Evolutionary conservation across 164 flowering plant genomes (phyloP).

Genomic region (Magnolia officinalis): DNA sequence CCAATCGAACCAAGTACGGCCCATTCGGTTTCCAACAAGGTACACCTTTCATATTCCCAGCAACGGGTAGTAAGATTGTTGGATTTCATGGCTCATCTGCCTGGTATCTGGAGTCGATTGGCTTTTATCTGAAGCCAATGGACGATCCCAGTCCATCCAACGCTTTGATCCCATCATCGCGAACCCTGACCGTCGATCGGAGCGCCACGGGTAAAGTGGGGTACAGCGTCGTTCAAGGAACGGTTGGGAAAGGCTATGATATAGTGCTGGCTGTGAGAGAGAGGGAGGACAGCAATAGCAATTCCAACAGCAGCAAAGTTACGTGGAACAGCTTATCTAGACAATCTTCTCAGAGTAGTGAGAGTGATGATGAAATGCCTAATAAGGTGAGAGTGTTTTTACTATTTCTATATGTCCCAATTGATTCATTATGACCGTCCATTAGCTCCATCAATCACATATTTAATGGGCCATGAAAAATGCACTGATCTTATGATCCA

Average conservation of each 20-base stretch:
- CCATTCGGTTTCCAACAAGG: conserved; percentile 72
- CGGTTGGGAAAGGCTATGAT: conserved; percentile 39
- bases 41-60: conserved; percentile 45
- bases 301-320: conserved; percentile 32
- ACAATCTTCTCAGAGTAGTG: conserved; percentile 15
- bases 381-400: conserved; percentile 19
- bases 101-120: conserved; percentile 65
- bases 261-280: conserved; percentile 51
- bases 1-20: conserved; percentile 61
- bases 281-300: conserved; percentile 32
- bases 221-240: conserved; percentile 57
- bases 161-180: conserved; percentile 24
- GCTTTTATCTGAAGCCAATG: conserved; percentile 53
- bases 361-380: conserved; percentile 21
- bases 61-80: conserved; percentile 50
- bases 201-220: conserved; percentile 21
- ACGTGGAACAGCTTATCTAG: conserved; percentile 15
- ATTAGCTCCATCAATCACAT: too few species aligned
- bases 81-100: conserved; percentile 73
- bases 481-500: too few species aligned
- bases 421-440: neutral
- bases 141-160: conserved; percentile 23
- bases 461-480: too few species aligned
- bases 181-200: conserved; percentile 8
- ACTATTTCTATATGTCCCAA: too few species aligned